These are phyloP conservation scores for Lepiota brunneoincarnata DNA, from an alignment of 768 basidiomycete genomes.

Conservation along the genomic window DNA sequence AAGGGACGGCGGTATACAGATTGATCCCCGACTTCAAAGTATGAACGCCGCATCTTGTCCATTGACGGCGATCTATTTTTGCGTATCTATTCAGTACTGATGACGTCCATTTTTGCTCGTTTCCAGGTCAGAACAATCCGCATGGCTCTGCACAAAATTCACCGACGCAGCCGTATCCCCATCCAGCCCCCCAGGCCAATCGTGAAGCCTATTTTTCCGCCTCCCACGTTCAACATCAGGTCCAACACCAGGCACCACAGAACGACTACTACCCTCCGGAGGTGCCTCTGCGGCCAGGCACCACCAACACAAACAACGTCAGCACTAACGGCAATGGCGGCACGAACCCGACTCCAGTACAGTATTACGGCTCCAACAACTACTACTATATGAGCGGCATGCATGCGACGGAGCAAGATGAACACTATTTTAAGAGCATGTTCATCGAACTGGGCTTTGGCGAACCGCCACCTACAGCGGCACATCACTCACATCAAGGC, in stretches of 20 bases:
- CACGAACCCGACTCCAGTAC: conserved; percentile 12
- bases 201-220: conserved; percentile 36
- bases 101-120: background rate
- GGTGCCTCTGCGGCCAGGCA: conserved; percentile 2
- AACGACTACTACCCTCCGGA: conserved; percentile 21
- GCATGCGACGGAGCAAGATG: conserved; percentile 57
- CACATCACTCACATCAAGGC: conserved; percentile 21
- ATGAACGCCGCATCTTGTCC: conserved; percentile 20
- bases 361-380: conserved; percentile 16
- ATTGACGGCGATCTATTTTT: conserved; percentile 9
- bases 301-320: background rate
- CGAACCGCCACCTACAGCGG: conserved; percentile 23
- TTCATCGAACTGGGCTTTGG: conserved; percentile 71
- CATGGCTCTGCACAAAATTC: conserved; percentile 25
- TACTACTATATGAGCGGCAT: conserved; percentile 34
- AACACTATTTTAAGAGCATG: conserved; percentile 73
- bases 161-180: conserved; percentile 32
- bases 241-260: conserved; percentile 26
- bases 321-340: background rate
- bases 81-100: background rate
- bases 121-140: conserved; percentile 21
- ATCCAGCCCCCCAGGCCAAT: conserved; percentile 27
- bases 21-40: conserved; percentile 60
- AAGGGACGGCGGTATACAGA: conserved; percentile 36
- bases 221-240: conserved; percentile 38